Base-by-base conservation (phyloP, 352 stramenopile species). In the Phytophthora lateralis region DNA sequence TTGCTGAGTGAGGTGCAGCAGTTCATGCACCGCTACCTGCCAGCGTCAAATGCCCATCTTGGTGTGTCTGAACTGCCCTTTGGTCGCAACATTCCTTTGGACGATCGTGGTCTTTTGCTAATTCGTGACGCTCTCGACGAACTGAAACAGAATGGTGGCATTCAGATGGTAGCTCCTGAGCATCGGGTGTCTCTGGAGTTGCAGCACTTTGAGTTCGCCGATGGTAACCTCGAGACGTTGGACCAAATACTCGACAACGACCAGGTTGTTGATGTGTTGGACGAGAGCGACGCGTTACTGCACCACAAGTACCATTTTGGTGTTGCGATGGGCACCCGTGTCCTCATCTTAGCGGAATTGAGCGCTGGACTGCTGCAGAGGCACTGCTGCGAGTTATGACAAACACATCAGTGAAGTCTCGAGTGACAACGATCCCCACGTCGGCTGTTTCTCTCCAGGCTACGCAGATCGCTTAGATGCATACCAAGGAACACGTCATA, bases 101-200 rank as follows among this genome's bases (percentile, higher is more conserved):
- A 63, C 15, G 21, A 24, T 24, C 21, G 21, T 24, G 21, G 21
- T 24, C 21, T 24, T 24, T 24, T 24, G 1, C 27, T 75, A 2
- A 73, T 94, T 1, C 56, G 47, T 1, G 66, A 90, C 32, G 38
- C 18, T 0, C 27, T 92, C 0, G 43, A 72, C 0, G 70, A 88
- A 15, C 61, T 77, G 8, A 79, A 76, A 49, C 8, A 41, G 3
- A 55, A 59, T 38, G 75, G 81, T 1, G 83, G 73, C 1, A 71
- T 89, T 34, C 37, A 97, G 21, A 70, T 97, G n/a, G 66, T 97
- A 32, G 73, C 92, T 12, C 89, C 90, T 6, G 90, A 97, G 63
- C 83, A 97, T 58, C 78, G 90, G 9, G 78, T 97, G 43, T 97
- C 91, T 17, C 70, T 97, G 0, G 81, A 96, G 53, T 72, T 98